Conservation (phyloP, 2,329 filamentous ascomycete species). For the Penicillium sp. region DNA sequence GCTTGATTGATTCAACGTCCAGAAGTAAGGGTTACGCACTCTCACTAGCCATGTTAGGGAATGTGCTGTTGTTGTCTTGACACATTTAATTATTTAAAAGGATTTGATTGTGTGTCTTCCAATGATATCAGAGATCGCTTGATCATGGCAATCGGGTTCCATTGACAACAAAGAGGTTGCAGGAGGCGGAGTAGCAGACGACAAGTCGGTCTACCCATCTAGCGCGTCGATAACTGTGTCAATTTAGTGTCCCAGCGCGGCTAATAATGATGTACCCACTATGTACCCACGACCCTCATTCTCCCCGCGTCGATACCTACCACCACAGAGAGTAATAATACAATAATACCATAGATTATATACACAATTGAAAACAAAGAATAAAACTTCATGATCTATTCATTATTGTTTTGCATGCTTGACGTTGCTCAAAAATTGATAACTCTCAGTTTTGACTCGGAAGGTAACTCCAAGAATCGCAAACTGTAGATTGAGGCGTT, state of each 20-base stretch:
- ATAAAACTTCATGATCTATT: too few relatives aligned
- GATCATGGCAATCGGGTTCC: background rate
- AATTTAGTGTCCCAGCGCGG: background rate
- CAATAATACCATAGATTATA: too few relatives aligned
- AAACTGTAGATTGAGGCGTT: too few relatives aligned
- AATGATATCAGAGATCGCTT: background rate
- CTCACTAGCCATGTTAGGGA: background rate
- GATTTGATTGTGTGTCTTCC: background rate
- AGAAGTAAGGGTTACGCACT: conserved; percentile 2
- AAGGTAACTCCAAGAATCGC: background rate
- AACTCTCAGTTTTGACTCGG: background rate
- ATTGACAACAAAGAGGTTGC: background rate
- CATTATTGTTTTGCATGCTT: background rate
- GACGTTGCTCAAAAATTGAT: background rate
- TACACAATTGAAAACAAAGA: too few relatives aligned
- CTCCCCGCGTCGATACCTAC: too few relatives aligned
- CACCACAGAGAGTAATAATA: too few relatives aligned
- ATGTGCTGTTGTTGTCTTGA: background rate
- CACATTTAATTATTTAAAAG: background rate
- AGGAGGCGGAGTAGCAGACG: background rate
- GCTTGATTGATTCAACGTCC: background rate
- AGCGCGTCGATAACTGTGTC: conserved; percentile 2
- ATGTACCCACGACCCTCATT: background rate
- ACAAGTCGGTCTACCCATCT: background rate
- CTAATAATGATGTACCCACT: background rate